A percentile compares a stretch with the other conserved stretches of the same genome.
phyloP scores from a whole-genome alignment of 2,329 filamentous ascomycete species.

The Teratosphaeria nubilosa region DNA sequence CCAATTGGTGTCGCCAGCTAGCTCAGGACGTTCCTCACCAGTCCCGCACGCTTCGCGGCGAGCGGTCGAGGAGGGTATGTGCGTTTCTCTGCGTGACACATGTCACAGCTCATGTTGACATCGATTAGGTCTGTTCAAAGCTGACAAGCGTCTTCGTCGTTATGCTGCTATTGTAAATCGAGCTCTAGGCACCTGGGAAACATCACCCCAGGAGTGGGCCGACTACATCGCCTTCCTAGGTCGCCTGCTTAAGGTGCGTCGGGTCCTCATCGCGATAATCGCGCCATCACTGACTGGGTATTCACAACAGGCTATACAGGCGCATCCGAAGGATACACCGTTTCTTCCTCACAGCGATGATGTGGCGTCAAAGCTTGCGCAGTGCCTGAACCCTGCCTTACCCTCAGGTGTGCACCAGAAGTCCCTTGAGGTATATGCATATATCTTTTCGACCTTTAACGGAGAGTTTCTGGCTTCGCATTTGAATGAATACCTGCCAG shows the following conservation, averaged over 20 bases:
- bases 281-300: background rate
- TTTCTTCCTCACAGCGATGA: constrained; percentile 70
- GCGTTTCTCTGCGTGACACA: constrained; percentile 9
- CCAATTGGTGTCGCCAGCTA: constrained; percentile 63
- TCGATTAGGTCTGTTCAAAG: constrained; percentile 45
- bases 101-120: background rate
- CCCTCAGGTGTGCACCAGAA: constrained; percentile 98
- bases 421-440: constrained; percentile 83
- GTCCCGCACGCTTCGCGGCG: constrained; percentile 66
- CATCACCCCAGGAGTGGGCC: constrained; percentile 92
- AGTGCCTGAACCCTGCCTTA: constrained; percentile 86
- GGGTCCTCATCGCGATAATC: background rate
- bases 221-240: constrained; percentile 98
- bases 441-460: constrained; percentile 79
- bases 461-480: constrained; percentile 60
- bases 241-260: constrained; percentile 68
- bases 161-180: constrained; percentile 85
- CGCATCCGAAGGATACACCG: constrained; percentile 61
- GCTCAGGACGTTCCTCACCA: constrained; percentile 72
- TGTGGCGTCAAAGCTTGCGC: constrained; percentile 82
- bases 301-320: constrained; percentile 71
- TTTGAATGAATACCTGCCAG: constrained; percentile 79
- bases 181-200: constrained; percentile 82
- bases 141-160: constrained; percentile 65
- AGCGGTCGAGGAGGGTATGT: constrained; percentile 65